A percentile compares a stretch with the other conserved stretches of the same genome.
phyloP scores from a whole-genome alignment of 352 stramenopile species.

The Phytophthora rubi region DNA sequence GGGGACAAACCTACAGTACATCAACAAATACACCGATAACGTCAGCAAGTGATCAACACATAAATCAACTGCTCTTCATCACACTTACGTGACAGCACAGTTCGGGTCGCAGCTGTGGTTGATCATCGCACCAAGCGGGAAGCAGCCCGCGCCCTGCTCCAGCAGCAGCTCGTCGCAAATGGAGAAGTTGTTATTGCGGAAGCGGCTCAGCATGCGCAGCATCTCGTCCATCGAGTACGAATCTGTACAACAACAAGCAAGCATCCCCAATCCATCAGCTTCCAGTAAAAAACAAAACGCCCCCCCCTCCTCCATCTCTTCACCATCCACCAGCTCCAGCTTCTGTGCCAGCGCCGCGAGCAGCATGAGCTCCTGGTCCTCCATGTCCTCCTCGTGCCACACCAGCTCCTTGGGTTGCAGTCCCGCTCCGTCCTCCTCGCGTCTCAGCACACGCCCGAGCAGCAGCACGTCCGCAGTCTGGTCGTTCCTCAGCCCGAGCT shows the following conservation, averaged over 20 bases:
- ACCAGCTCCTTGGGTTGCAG: conserved; percentile 46
- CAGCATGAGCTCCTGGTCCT: conserved; percentile 57
- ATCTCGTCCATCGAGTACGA: conserved; percentile 43
- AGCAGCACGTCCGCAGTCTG: conserved; percentile 66
- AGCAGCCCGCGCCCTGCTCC: conserved; percentile 66
- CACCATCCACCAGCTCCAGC: conserved; percentile 55
- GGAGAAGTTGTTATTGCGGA: conserved; percentile 83
- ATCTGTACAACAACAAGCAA: conserved; percentile 3
- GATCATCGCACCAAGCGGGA: conserved; percentile 70
- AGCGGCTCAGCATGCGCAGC: conserved; percentile 72
- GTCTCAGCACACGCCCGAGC: conserved; percentile 56
- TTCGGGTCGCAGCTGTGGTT: conserved; percentile 83
- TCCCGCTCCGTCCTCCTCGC: conserved; percentile 1
- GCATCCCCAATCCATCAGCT: conserved; percentile 4
- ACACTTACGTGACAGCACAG: conserved; percentile 65
- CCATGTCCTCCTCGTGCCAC: conserved; percentile 63
- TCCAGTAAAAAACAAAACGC: not conserved
- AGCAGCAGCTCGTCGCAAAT: conserved; percentile 72
- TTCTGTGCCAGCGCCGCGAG: conserved; percentile 57
- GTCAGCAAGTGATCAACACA: not conserved
- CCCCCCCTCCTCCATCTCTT: not conserved
- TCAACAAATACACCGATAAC: not conserved
- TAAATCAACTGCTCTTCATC: not conserved
- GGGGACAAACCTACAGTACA: conserved; percentile 39
- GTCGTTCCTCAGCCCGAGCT: conserved; percentile 40